Base-by-base conservation (phyloP, 2,329 filamentous ascomycete genomes). In the Botrytis deweyae region DNA sequence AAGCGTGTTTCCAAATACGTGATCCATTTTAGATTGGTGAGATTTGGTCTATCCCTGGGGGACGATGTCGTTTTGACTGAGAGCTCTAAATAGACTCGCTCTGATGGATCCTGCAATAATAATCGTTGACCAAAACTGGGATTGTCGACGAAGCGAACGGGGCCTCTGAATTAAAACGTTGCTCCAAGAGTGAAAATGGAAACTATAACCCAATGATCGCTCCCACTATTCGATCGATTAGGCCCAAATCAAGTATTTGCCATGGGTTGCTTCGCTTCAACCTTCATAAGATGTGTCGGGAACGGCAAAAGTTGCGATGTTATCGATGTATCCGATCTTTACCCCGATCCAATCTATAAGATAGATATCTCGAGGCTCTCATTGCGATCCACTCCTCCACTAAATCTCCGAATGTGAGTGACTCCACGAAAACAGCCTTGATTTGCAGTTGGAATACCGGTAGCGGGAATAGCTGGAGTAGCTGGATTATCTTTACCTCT, bases 351-450 rank as follows among this genome's bases (percentile, higher is more conserved):
- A 72, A 67, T 67, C 49, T 59, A 33, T 22, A 38, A 58, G 75
- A 74, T 72, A 58, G 75, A 74, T 72, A 68, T 68, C 36, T 55
- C 25, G 38, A 55, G 36, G 9, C 52, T 40, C 65, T 68, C 14
- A 42, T 55, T 49, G 9, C 42, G 76, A 75, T 77, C 76, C 74
- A 70, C 75, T 63, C 59, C 74, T 72, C 68, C 70, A 72, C 49
- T 73, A 77, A 76, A 75, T 75, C 74, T 76, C 75, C 77, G 76
- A 75, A 77, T 74, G 76, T 75, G 66, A 74, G 72, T 72, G 73
- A 72, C 74, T 77, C 73, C 72, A 75, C 64, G 62, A 61, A 66
- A 74, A 42, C 49, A n/a, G 66, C 36, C 46, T 58, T 66, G 38
- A 65, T 65, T 58, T 59, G 38, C 9, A 36, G 14, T 44, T 49